Evolutionary conservation across 176 grass and related monocot species (phyloP).

Genomic region (Aegilops sharonensis): DNA sequence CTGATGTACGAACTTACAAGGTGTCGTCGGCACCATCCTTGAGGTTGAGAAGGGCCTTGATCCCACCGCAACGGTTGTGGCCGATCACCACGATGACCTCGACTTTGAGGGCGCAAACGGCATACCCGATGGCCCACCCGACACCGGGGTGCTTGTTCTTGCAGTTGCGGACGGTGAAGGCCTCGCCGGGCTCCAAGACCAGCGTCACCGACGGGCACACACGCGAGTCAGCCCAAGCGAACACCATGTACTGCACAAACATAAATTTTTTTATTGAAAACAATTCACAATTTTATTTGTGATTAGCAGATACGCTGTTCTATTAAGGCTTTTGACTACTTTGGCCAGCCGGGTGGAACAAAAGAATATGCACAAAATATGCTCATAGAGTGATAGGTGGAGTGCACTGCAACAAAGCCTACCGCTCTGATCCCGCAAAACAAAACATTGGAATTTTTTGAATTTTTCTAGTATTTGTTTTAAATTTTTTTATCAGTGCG

Average conservation of each 20-base stretch:
- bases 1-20: neutral
- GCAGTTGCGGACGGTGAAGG: conserved; percentile 86
- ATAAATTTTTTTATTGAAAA: too few relatives aligned
- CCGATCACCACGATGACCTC: too few relatives aligned
- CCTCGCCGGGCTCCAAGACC: conserved; percentile 77
- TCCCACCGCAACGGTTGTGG: too few relatives aligned
- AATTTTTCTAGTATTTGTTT: too few relatives aligned
- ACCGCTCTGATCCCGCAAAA: neutral
- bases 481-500: too few relatives aligned
- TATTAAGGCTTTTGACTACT: too few relatives aligned
- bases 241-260: conserved; percentile 87
- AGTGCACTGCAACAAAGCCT: neutral
- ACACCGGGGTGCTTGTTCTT: conserved; percentile 54
- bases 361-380: neutral
- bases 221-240: conserved; percentile 76
- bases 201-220: conserved; percentile 88
- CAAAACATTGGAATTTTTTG: too few relatives aligned
- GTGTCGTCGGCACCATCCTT: too few relatives aligned
- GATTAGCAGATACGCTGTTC: neutral
- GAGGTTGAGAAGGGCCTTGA: too few relatives aligned
- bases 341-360: neutral
- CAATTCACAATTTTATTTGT: too few relatives aligned
- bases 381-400: neutral
- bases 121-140: conserved; percentile 79
- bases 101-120: conserved; percentile 51